Evolutionary conservation across 305 asterid genomes (phyloP).

Genomic region (Solanum hybrid): DNA sequence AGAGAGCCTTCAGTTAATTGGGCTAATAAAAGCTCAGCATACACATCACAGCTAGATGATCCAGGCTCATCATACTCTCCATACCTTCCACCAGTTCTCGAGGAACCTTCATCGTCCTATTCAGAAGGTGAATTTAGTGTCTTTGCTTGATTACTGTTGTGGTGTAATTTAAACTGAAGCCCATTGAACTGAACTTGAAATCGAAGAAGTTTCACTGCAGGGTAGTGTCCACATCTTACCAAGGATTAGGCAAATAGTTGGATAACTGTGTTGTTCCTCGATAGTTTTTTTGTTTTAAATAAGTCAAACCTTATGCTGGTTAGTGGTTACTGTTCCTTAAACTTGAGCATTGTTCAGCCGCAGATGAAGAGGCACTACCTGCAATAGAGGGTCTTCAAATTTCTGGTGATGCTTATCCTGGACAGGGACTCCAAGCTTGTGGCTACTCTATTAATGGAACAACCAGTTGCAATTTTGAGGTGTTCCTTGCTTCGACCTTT

Average conservation of each 20-base stretch:
- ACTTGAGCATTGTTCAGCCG: conserved; percentile 49
- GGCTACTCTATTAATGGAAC: conserved; percentile 96
- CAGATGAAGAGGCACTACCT: conserved; percentile 94
- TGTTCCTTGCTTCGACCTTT: conserved; percentile 17
- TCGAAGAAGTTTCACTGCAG: not conserved
- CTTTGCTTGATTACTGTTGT: not conserved
- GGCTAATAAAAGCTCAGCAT: conserved; percentile 45
- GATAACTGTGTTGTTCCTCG: not conserved
- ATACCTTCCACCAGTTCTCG: conserved; percentile 81
- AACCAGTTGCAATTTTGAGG: conserved; percentile 98
- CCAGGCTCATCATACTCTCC: conserved; percentile 80
- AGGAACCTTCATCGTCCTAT: conserved; percentile 88
- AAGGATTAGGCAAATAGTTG: not conserved
- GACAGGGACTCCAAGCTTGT: conserved; percentile 81
- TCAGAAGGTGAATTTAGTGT: conserved; percentile 62
- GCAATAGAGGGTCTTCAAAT: conserved; percentile 95
- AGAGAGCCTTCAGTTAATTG: conserved; percentile 50
- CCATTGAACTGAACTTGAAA: not conserved
- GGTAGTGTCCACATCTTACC: not conserved
- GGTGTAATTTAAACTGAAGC: conserved; percentile 3
- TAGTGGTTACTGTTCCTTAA: conserved; percentile 17
- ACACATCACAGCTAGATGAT: conserved; percentile 50
- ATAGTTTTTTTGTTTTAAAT: not conserved
- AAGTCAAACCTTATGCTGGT: conserved; percentile 16
- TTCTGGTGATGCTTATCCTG: conserved; percentile 91